A percentile compares a stretch with the other conserved stretches of the same genome.
Evolutionary conservation across 2,329 filamentous ascomycete genomes (phyloP).

Genomic region (Hirsutella thompsonii): DNA sequence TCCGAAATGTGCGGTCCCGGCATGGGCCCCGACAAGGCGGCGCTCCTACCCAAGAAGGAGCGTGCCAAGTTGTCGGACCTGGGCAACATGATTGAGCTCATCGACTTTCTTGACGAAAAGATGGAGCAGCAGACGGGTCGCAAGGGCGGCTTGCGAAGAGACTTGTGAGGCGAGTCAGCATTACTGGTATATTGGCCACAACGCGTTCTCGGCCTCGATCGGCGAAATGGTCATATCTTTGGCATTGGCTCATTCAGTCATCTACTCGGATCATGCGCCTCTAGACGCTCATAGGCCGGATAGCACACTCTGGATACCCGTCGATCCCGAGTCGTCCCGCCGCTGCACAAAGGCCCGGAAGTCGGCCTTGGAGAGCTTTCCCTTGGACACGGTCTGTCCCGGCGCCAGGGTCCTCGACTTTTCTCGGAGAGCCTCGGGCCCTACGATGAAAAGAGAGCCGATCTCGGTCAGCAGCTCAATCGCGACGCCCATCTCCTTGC

Average conservation of each 20-base stretch:
- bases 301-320: slow-evolving; percentile 74
- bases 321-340: slow-evolving; percentile 70
- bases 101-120: slow-evolving; percentile 47
- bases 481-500: slow-evolving; percentile 51
- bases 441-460: slow-evolving; percentile 90
- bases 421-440: slow-evolving; percentile 63
- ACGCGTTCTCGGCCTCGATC: background rate
- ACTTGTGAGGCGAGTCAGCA: slow-evolving; percentile 14
- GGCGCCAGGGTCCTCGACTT: slow-evolving; percentile 46
- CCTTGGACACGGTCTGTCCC: slow-evolving; percentile 28
- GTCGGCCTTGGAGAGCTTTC: slow-evolving; percentile 51
- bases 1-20: slow-evolving; percentile 52
- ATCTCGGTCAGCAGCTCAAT: slow-evolving; percentile 88
- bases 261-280: background rate
- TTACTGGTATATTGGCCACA: background rate
- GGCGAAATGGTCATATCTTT: background rate
- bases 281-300: slow-evolving; percentile 37
- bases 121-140: slow-evolving; percentile 22
- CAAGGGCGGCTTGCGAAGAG: slow-evolving; percentile 16
- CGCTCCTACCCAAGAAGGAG: slow-evolving; percentile 44
- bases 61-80: slow-evolving; percentile 35
- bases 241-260: background rate
- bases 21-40: slow-evolving; percentile 36
- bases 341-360: slow-evolving; percentile 76
- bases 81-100: slow-evolving; percentile 40